These are phyloP conservation scores for Aspergillus pseudotamarii DNA, from an alignment of 2,329 filamentous ascomycete species.

Conservation along the genomic window DNA sequence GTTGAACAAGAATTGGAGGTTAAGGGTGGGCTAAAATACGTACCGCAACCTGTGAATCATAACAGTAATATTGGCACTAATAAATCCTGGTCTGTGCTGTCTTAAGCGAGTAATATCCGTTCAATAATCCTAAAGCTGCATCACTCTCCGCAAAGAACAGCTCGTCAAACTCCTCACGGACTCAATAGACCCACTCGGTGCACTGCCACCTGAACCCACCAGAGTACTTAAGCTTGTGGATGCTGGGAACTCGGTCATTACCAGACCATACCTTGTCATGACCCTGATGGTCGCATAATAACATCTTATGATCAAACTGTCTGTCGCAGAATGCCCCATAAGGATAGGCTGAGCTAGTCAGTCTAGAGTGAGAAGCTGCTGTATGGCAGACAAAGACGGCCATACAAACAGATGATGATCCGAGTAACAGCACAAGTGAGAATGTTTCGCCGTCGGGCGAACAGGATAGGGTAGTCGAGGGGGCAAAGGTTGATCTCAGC, in stretches of 20 bases:
- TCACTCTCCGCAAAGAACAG: fast-evolving
- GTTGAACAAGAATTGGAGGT: not conserved
- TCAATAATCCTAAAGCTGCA: no score
- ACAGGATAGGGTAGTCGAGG: not conserved
- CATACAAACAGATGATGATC: not conserved
- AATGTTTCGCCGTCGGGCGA: not conserved
- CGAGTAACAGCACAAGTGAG: not conserved
- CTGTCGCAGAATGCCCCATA: no score
- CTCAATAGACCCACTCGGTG: fast-evolving
- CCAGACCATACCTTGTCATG: no score
- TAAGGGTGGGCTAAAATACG: no score
- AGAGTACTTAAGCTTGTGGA: not conserved
- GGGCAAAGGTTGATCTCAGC: not conserved
- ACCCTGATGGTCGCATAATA: no score
- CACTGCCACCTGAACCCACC: not conserved
- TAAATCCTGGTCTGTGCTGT: no score
- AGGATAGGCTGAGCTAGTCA: not conserved
- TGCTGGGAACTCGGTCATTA: not conserved
- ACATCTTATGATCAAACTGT: no score
- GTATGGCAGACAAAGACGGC: not conserved
- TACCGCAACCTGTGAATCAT: no score
- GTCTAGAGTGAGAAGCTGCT: no score
- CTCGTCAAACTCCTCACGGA: no score
- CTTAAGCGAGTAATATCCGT: no score
- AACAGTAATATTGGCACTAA: no score